phyloP scores from a whole-genome alignment of 2,329 filamentous ascomycete genomes.

The Pseudocercospora fuligena region DNA sequence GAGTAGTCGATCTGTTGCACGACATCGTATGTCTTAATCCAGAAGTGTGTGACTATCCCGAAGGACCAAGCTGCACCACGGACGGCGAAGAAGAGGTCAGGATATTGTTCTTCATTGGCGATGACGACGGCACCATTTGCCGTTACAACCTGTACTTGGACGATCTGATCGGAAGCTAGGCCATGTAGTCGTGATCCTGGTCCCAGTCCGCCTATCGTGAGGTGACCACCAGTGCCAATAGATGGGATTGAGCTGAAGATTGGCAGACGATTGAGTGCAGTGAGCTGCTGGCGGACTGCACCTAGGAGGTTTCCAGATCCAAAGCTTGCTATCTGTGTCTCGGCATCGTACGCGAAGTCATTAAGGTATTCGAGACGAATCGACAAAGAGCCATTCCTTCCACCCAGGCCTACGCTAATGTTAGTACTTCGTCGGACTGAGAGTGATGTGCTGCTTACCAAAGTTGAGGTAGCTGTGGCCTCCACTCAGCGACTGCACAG shows the following conservation, averaged over 20 bases:
- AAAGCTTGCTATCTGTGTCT: conserved; percentile 11
- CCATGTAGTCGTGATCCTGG: conserved; percentile 60
- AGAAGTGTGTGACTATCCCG: conserved; percentile 34
- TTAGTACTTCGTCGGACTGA: neutral
- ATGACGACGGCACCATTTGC: conserved; percentile 45
- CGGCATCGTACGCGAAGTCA: conserved; percentile 10
- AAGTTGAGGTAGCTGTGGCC: conserved; percentile 25
- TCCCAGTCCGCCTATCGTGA: conserved; percentile 27
- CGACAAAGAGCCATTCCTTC: conserved; percentile 22
- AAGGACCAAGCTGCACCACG: conserved; percentile 34
- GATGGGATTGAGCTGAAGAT: conserved; percentile 16
- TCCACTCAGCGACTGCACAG: conserved; percentile 20
- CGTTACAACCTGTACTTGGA: conserved; percentile 45
- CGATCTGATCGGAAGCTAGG: conserved; percentile 57
- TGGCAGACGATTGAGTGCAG: conserved; percentile 1
- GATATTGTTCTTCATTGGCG: conserved; percentile 40
- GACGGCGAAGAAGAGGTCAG: conserved; percentile 36
- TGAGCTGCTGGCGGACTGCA: conserved; percentile 4
- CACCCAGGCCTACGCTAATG: conserved; percentile 5
- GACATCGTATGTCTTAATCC: conserved; percentile 30
- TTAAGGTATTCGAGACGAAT: conserved; percentile 13
- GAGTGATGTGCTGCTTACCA: neutral
- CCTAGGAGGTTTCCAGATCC: conserved; percentile 18
- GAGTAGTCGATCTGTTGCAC: conserved; percentile 24
- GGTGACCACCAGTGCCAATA: conserved; percentile 23